Evolutionary conservation across 108 stramenopile species (phyloP).

Genomic region (Cyclotella choctawhatcheeana): DNA sequence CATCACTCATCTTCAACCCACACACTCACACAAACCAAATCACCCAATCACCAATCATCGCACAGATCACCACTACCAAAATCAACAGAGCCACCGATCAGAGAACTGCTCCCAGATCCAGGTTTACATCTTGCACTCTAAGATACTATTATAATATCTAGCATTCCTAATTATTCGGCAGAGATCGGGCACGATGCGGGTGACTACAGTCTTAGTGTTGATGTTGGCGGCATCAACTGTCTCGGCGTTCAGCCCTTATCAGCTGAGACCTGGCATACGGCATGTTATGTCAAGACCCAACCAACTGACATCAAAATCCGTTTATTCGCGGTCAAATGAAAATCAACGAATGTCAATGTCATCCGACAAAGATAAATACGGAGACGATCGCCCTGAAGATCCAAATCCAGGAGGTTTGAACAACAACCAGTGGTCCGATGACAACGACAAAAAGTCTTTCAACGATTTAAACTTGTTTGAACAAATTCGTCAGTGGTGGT

Average conservation of each 20-base stretch:
- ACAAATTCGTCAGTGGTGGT: constrained; percentile 48
- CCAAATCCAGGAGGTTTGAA: constrained; percentile 47
- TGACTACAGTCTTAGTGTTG: not conserved
- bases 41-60: no score
- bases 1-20: no score
- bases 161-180: no score
- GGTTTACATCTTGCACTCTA: no score
- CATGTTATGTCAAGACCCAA: not conserved
- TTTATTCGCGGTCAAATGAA: not conserved
- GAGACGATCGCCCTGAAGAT: constrained; percentile 18
- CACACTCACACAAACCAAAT: no score
- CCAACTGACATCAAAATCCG: not conserved
- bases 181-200: not conserved
- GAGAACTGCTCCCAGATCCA: no score
- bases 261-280: not conserved
- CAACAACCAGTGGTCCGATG: constrained; percentile 39
- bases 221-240: not conserved
- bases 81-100: not conserved
- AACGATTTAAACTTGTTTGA: constrained; percentile 41
- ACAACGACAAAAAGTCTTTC: constrained; percentile 31
- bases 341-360: constrained; percentile 3
- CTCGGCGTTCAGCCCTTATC: constrained; percentile 1
- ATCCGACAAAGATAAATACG: not conserved
- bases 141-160: no score
- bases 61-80: not conserved